phyloP scores from a whole-genome alignment of 148 eudicot species.

The Amaranthus hypochondriacus region DNA sequence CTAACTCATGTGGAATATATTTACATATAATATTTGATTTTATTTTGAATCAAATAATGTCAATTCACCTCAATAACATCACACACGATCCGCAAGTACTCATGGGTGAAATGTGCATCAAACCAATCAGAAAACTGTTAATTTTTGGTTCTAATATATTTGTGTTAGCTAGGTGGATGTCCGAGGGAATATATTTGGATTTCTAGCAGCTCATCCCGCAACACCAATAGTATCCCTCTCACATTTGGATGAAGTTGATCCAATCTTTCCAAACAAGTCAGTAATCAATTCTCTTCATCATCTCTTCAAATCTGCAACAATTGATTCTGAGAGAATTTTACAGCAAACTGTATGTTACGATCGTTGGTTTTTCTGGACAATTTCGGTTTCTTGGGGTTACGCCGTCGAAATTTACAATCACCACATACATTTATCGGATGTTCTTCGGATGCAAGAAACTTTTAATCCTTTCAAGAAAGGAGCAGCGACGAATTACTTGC shows the following conservation, averaged over 20 bases:
- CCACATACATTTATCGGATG: slow-evolving; percentile 41
- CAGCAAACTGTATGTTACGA: slow-evolving; percentile 79
- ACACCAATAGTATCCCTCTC: slow-evolving; percentile 56
- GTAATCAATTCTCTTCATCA: slow-evolving; percentile 34
- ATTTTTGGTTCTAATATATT: too few relatives aligned
- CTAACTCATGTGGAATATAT: too few relatives aligned
- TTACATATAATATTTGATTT: too few relatives aligned
- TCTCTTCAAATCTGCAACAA: slow-evolving; percentile 36
- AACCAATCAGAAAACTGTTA: too few relatives aligned
- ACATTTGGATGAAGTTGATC: slow-evolving; percentile 41
- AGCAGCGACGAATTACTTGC: slow-evolving; percentile 12
- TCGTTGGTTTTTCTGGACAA: slow-evolving; percentile 75
- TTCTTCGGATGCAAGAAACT: slow-evolving; percentile 39
- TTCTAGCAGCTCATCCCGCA: slow-evolving; percentile 61
- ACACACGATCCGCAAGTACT: too few relatives aligned
- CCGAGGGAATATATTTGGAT: slow-evolving; percentile 54
- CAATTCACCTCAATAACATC: too few relatives aligned
- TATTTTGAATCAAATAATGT: too few relatives aligned
- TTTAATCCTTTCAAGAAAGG: slow-evolving; percentile 48
- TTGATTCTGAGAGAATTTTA: slow-evolving; percentile 57
- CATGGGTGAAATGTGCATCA: too few relatives aligned
- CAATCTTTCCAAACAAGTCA: slow-evolving; percentile 63
- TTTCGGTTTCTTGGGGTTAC: slow-evolving; percentile 87
- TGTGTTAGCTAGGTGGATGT: slow-evolving; percentile 43
- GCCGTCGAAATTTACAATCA: slow-evolving; percentile 48